These are phyloP conservation scores for Phytophthora hibernalis DNA, from an alignment of 352 stramenopile genomes.

Conservation along the genomic window DNA sequence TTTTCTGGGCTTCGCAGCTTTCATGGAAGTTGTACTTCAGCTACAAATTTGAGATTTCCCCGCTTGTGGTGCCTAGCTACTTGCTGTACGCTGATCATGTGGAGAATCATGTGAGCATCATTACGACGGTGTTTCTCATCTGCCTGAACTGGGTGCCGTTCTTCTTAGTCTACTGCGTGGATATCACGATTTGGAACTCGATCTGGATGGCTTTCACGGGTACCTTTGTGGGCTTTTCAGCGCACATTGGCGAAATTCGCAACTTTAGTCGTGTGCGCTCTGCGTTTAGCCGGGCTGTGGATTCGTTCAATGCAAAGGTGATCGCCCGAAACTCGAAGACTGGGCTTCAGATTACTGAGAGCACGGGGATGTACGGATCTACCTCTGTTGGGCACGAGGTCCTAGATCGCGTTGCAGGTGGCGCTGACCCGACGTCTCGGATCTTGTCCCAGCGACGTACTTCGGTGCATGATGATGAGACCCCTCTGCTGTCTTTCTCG, in stretches of 20 bases:
- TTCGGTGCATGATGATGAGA: slow-evolving; percentile 68
- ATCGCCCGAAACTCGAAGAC: slow-evolving; percentile 84
- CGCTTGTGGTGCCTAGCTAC: slow-evolving; percentile 95
- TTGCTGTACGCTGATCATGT: slow-evolving; percentile 97
- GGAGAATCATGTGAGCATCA: slow-evolving; percentile 84
- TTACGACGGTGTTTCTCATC: slow-evolving; percentile 92
- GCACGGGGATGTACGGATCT: slow-evolving; percentile 52
- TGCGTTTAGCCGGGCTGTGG: slow-evolving; percentile 86
- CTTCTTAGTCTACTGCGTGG: slow-evolving; percentile 98
- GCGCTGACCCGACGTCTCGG: slow-evolving; percentile 36
- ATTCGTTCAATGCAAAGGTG: slow-evolving; percentile 89
- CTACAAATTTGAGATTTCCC: slow-evolving; percentile 98
- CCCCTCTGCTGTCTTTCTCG: slow-evolving; percentile 85
- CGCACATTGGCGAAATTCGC: slow-evolving; percentile 96
- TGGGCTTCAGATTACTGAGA: slow-evolving; percentile 59
- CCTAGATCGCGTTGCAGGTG: slow-evolving; percentile 57
- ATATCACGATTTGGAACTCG: slow-evolving; percentile 99
- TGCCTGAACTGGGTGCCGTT: slow-evolving; percentile 96
- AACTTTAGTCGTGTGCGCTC: slow-evolving; percentile 90
- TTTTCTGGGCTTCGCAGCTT: slow-evolving; percentile 96
- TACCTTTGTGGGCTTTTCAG: slow-evolving; percentile 96
- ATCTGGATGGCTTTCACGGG: slow-evolving; percentile 97
- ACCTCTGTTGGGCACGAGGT: slow-evolving; percentile 62
- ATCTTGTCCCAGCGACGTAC: slow-evolving; percentile 43
- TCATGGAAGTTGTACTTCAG: slow-evolving; percentile 98